These are phyloP conservation scores for Selaginella tamariscina DNA, from an alignment of 75 land plant species.

Conservation along the genomic window DNA sequence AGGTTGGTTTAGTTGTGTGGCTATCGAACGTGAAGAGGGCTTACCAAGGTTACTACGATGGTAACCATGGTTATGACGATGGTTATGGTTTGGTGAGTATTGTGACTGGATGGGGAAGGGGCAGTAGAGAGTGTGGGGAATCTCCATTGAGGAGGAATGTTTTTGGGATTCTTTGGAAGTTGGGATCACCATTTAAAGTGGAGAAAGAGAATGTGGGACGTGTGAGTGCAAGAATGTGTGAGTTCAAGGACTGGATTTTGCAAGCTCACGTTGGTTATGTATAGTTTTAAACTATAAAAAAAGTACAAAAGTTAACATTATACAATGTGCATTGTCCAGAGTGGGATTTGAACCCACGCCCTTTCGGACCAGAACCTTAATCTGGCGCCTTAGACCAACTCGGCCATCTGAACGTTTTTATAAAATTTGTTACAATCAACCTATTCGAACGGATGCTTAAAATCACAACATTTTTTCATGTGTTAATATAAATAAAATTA, in stretches of 20 bases:
- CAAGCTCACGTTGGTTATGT: too few relatives aligned
- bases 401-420: constrained; percentile 76
- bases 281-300: too few relatives aligned
- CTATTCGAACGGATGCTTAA: too few relatives aligned
- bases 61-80: background rate
- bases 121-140: background rate
- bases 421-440: too few relatives aligned
- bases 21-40: background rate
- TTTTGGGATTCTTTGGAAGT: background rate
- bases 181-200: background rate
- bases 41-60: too few relatives aligned
- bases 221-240: too few relatives aligned
- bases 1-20: background rate
- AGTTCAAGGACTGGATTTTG: too few relatives aligned
- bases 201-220: too few relatives aligned
- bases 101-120: background rate
- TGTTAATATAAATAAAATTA: too few relatives aligned
- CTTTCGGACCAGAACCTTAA: constrained; percentile 99
- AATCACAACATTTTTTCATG: too few relatives aligned
- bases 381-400: constrained; percentile 99
- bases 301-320: too few relatives aligned
- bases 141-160: background rate
- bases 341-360: constrained; percentile 99
- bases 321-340: too few relatives aligned
- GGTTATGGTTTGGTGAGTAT: background rate